Evolutionary conservation across 164 flowering plant genomes (phyloP).

Genomic region (Nymphaea thermarum): DNA sequence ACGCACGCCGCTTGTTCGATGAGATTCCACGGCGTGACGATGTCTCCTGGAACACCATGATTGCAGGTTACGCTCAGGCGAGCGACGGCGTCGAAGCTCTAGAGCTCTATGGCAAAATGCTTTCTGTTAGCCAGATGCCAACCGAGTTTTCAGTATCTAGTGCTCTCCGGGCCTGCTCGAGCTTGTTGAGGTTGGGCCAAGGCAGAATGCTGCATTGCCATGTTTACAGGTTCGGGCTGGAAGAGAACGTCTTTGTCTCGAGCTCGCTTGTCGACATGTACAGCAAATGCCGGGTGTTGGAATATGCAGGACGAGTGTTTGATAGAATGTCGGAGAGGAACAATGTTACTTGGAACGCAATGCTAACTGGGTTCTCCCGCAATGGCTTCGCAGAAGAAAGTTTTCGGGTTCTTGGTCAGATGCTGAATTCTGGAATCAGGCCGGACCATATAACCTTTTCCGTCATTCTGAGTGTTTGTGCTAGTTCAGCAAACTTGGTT

Average conservation of each 20-base stretch:
- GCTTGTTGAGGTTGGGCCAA: slow-evolving; percentile 6
- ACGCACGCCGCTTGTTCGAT: slow-evolving; percentile 1
- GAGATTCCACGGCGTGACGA: slow-evolving; percentile 1
- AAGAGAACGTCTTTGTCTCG: slow-evolving; percentile 5
- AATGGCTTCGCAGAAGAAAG: slow-evolving; percentile 5
- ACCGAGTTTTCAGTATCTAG: slow-evolving; percentile 6
- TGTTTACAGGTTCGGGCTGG: slow-evolving; percentile 7
- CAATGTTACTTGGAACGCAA: slow-evolving; percentile 8
- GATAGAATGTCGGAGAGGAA: slow-evolving; percentile 6
- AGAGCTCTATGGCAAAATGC: slow-evolving; percentile 3
- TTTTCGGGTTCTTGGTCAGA: slow-evolving; percentile 1
- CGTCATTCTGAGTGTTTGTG: slow-evolving; percentile 7
- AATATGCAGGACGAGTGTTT: slow-evolving; percentile 3
- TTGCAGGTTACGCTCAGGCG: slow-evolving; percentile 8
- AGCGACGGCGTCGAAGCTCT: slow-evolving; percentile 2
- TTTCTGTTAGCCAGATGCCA: background rate
- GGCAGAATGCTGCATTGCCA: slow-evolving; percentile 8
- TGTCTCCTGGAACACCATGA: slow-evolving; percentile 13
- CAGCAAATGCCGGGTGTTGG: slow-evolving; percentile 5
- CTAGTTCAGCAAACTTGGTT: slow-evolving; percentile 4
- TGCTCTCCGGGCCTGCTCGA: slow-evolving; percentile 7
- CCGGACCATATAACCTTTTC: slow-evolving; percentile 9
- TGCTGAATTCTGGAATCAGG: slow-evolving; percentile 5
- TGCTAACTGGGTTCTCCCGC: slow-evolving; percentile 7
- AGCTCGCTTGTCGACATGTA: slow-evolving; percentile 10